Percentiles rank a stretch among this genome's conserved stretches.
Evolutionary conservation across 2,329 filamentous ascomycete species (phyloP).

Genomic region (Microdochium trichocladiopsis): DNA sequence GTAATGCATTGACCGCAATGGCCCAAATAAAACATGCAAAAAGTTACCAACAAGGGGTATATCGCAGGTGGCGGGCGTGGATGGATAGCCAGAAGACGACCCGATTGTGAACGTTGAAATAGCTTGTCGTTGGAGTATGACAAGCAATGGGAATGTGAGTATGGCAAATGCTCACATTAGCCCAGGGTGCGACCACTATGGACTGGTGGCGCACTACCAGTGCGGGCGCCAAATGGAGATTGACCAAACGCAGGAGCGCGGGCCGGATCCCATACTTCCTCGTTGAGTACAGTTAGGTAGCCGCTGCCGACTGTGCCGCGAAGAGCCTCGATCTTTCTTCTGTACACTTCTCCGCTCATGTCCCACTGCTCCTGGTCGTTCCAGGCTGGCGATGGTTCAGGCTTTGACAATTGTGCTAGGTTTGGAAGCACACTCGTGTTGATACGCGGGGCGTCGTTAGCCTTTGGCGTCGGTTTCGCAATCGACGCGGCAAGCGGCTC

Average conservation of each 20-base stretch:
- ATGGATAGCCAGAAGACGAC: conserved; percentile 6
- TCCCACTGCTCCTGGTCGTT: conserved; percentile 52
- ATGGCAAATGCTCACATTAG: conserved; percentile 19
- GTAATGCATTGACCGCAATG: conserved; percentile 13
- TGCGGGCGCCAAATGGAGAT: conserved; percentile 26
- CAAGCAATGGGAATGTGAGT: not conserved
- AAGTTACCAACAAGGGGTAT: conserved; percentile 7
- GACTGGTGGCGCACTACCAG: conserved; percentile 36
- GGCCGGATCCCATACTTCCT: conserved; percentile 58
- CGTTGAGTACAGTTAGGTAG: conserved; percentile 80
- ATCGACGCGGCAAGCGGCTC: conserved; percentile 20
- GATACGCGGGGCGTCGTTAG: conserved; percentile 27
- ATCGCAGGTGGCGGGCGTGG: conserved; percentile 5
- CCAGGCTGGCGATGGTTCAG: conserved; percentile 26
- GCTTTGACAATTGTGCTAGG: conserved; percentile 20
- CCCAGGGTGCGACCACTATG: conserved; percentile 46
- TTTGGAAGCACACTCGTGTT: conserved; percentile 27
- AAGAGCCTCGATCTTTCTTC: conserved; percentile 79
- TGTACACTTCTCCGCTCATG: conserved; percentile 69
- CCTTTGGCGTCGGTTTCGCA: conserved; percentile 16
- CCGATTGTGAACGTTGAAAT: conserved; percentile 2
- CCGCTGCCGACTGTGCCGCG: conserved; percentile 79
- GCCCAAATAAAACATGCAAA: conserved; percentile 15
- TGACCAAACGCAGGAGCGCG: conserved; percentile 27
- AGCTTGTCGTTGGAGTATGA: not conserved